phyloP scores from a whole-genome alignment of 2,329 filamentous ascomycete species.

The Amesomyces nigricolor region DNA sequence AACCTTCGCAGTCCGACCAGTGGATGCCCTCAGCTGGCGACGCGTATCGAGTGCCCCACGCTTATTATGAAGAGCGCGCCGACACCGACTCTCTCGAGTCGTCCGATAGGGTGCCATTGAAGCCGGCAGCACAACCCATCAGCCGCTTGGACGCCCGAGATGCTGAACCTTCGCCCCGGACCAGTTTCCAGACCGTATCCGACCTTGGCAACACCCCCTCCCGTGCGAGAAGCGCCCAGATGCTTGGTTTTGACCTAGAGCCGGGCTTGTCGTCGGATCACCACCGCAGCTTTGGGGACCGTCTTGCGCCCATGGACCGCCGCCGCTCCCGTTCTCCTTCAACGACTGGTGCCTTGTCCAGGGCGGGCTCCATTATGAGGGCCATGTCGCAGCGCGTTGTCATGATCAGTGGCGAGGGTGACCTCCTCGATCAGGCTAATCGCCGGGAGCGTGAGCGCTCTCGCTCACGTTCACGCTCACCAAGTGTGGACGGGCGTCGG shows the following conservation, averaged over 20 bases:
- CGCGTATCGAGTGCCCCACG: conserved; percentile 31
- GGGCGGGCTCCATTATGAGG: conserved; percentile 70
- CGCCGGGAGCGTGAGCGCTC: conserved; percentile 56
- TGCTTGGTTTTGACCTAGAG: conserved; percentile 54
- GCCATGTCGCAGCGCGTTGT: conserved; percentile 96
- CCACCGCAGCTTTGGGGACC: conserved; percentile 53
- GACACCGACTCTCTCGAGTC: conserved; percentile 44
- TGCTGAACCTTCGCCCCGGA: conserved; percentile 39
- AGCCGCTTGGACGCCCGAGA: conserved; percentile 40
- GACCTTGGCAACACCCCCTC: conserved; percentile 52
- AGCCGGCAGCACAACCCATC: conserved; percentile 50
- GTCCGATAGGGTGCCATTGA: conserved; percentile 53
- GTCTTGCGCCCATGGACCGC: conserved; percentile 45
- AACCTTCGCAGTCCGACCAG: conserved; percentile 26
- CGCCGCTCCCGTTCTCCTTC: conserved; percentile 58
- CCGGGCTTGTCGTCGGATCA: conserved; percentile 46
- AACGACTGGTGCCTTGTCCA: conserved; percentile 57
- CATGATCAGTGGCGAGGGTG: conserved; percentile 90
- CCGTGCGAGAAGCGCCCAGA: conserved; percentile 45
- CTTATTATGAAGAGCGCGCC: conserved; percentile 39
- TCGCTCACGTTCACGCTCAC: conserved; percentile 52
- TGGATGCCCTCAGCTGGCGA: conserved; percentile 23
- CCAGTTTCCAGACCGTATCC: conserved; percentile 54
- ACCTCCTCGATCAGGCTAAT: conserved; percentile 68
- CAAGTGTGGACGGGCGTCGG: conserved; percentile 46